A percentile compares a stretch with the other conserved stretches of the same genome.
Evolutionary conservation across 768 basidiomycete species (phyloP).

Genomic region (Pluteus cervinus): DNA sequence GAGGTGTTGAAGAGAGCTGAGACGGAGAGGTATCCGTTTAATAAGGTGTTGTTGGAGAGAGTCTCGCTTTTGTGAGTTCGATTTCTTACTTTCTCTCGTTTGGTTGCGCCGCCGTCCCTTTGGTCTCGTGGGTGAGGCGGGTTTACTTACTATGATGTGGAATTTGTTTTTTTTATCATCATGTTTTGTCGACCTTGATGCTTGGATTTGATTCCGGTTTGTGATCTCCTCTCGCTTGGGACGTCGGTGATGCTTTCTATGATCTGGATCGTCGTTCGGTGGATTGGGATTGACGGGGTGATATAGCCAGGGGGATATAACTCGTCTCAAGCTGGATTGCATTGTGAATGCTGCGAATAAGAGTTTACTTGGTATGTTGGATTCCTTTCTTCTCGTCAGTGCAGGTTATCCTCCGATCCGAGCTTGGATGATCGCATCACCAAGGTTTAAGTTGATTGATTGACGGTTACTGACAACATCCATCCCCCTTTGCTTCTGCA

Average conservation of each 20-base stretch:
- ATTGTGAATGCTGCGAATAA: conserved; percentile 84
- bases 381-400: conserved; percentile 12
- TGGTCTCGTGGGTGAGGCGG: no score
- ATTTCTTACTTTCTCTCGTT: conserved; percentile 1
- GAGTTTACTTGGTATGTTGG: conserved; percentile 53
- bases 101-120: no score
- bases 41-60: conserved; percentile 39
- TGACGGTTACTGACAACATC: background rate
- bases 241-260: no score
- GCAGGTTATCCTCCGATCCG: no score
- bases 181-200: no score
- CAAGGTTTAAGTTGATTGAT: background rate
- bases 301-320: conserved; percentile 74
- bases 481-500: conserved; percentile 1
- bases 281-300: conserved; percentile 3
- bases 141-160: no score
- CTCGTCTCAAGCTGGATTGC: conserved; percentile 58
- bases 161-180: no score
- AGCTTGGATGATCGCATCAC: no score
- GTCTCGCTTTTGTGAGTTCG: conserved; percentile 63
- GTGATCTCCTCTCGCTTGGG: no score
- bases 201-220: no score
- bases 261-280: no score
- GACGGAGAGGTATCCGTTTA: conserved; percentile 26
- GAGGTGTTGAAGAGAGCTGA: conserved; percentile 29